Evolutionary conservation across 345 rosid species (phyloP).

Genomic region (Crucihimalaya himalaica): DNA sequence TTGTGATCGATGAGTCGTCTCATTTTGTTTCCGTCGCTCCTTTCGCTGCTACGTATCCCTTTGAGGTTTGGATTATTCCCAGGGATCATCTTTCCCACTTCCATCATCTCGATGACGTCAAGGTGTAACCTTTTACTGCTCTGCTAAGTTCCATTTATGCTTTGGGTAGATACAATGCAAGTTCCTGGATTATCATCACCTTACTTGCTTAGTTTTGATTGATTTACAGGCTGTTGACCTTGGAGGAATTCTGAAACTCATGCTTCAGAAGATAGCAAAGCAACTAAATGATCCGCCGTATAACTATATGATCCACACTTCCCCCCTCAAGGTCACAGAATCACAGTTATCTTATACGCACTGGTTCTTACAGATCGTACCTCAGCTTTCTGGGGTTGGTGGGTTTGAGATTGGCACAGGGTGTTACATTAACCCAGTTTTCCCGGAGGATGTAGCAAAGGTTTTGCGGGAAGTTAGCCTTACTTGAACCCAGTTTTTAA

Average conservation of each 20-base stretch:
- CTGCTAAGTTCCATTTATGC: not conserved
- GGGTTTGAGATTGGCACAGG: slow-evolving; percentile 86
- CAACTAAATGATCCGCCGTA: slow-evolving; percentile 74
- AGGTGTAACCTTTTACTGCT: slow-evolving; percentile 42
- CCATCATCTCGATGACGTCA: slow-evolving; percentile 58
- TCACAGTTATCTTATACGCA: slow-evolving; percentile 55
- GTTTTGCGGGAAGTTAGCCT: slow-evolving; percentile 64
- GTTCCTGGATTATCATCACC: slow-evolving; percentile 1
- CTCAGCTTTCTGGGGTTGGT: slow-evolving; percentile 66
- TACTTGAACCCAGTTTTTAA: slow-evolving; percentile 21
- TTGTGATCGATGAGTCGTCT: slow-evolving; percentile 57
- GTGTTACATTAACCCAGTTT: slow-evolving; percentile 88
- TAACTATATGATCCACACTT: slow-evolving; percentile 87
- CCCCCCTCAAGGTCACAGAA: slow-evolving; percentile 52
- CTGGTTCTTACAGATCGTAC: slow-evolving; percentile 80
- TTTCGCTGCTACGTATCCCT: slow-evolving; percentile 66
- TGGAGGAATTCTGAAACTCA: slow-evolving; percentile 67
- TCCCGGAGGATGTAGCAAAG: slow-evolving; percentile 83
- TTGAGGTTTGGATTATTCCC: slow-evolving; percentile 90
- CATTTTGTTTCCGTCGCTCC: slow-evolving; percentile 70
- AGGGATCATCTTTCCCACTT: slow-evolving; percentile 67
- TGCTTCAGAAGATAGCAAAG: slow-evolving; percentile 60
- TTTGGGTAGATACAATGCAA: not conserved
- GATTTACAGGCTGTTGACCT: slow-evolving; percentile 68
- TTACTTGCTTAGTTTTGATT: slow-evolving; percentile 3